Percentiles rank a stretch among this genome's conserved stretches.
Conservation (phyloP, 208 protist genomes). For the Phytomonas sp. region DNA sequence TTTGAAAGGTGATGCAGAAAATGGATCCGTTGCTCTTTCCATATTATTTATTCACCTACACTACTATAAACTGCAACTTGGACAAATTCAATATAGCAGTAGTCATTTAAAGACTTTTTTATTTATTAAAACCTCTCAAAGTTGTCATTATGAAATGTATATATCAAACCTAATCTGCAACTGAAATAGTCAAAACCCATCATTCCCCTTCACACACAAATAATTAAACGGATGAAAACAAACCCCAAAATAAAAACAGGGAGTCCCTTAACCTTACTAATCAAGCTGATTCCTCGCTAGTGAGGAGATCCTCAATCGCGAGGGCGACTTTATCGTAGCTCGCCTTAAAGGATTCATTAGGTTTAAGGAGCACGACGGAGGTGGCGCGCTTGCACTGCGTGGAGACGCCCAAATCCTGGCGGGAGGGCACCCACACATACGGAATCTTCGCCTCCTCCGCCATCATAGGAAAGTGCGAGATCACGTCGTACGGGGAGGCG, state of each 20-base stretch:
- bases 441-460: conserved; percentile 89
- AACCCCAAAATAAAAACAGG: not conserved
- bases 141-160: not conserved
- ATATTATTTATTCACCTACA: not conserved
- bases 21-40: not conserved
- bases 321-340: conserved; percentile 87
- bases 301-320: conserved; percentile 84
- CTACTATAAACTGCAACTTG: conserved; percentile 15
- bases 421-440: conserved; percentile 91
- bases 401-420: conserved; percentile 86
- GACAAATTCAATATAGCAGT: not conserved
- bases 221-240: conserved; percentile 10
- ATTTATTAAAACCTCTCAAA: not conserved
- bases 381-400: conserved; percentile 92
- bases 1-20: not conserved
- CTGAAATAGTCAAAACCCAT: not conserved
- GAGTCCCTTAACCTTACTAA: not conserved
- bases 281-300: conserved; percentile 30
- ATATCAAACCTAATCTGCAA: not conserved
- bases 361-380: conserved; percentile 88
- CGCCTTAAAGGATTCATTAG: conserved; percentile 58
- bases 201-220: not conserved
- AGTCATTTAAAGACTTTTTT: not conserved
- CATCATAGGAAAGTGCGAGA: conserved; percentile 91
- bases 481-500: conserved; percentile 89